phyloP scores from a whole-genome alignment of 495 filamentous ascomycete genomes.

The Chaetomium tenue region DNA sequence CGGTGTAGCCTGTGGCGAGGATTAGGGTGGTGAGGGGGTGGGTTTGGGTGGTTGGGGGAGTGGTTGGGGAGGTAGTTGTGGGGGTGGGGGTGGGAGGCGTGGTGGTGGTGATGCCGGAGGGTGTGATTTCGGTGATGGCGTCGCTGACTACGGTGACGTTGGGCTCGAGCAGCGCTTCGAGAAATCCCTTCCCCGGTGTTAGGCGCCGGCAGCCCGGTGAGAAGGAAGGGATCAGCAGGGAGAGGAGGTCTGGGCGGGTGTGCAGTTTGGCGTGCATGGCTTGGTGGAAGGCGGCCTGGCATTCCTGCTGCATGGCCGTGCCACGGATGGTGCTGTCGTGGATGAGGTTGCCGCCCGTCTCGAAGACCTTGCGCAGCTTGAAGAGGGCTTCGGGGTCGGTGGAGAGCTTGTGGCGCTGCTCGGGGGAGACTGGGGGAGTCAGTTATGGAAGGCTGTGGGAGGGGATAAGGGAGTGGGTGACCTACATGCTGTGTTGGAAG shows the following conservation, averaged over 20 bases:
- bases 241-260: constrained; percentile 39
- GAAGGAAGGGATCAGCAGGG: constrained; percentile 56
- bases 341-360: constrained; percentile 38
- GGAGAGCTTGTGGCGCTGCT: constrained; percentile 37
- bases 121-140: constrained; percentile 53
- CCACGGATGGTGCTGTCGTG: constrained; percentile 40
- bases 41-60: constrained; percentile 25
- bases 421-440: constrained; percentile 33
- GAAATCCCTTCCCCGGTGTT: constrained; percentile 69
- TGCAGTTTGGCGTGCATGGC: constrained; percentile 39
- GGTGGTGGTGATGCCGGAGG: constrained; percentile 49
- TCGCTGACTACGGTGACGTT: constrained; percentile 62
- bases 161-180: constrained; percentile 60
- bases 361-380: constrained; percentile 44
- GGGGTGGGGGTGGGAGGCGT: constrained; percentile 51
- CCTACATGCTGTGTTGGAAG: constrained; percentile 39
- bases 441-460: not conserved
- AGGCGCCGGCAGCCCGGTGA: constrained; percentile 67
- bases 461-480: not conserved
- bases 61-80: constrained; percentile 38
- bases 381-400: constrained; percentile 35
- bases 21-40: constrained; percentile 44
- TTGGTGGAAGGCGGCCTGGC: constrained; percentile 27
- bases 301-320: constrained; percentile 34
- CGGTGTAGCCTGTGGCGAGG: constrained; percentile 67